These are phyloP conservation scores for Stephanodiscus minutulus DNA, from an alignment of 108 stramenopile genomes.

Conservation along the genomic window DNA sequence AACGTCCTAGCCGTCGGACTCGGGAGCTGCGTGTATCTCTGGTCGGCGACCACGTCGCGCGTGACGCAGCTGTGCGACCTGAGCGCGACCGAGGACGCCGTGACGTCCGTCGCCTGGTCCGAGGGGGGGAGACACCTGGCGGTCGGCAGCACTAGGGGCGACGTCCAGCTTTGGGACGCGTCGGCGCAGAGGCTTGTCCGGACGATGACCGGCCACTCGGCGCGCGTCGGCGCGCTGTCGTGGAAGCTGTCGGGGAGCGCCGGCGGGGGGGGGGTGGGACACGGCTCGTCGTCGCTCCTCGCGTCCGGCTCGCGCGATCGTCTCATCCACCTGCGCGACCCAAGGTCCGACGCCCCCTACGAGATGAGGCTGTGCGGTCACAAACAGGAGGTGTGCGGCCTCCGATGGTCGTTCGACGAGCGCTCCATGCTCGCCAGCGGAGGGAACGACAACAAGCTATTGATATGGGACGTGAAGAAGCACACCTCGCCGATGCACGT, in stretches of 20 bases:
- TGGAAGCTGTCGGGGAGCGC: conserved; percentile 66
- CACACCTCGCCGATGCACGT: conserved; percentile 62
- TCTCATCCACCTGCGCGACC: conserved; percentile 89
- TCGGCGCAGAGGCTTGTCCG: conserved; percentile 79
- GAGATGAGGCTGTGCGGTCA: conserved; percentile 79
- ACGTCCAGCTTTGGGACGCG: conserved; percentile 95
- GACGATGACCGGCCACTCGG: conserved; percentile 85
- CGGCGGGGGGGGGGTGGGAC: conserved; percentile 11
- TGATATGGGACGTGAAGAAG: conserved; percentile 93
- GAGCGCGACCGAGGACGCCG: conserved; percentile 56
- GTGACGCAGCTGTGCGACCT: conserved; percentile 92
- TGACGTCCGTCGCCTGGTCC: conserved; percentile 95
- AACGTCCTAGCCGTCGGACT: conserved; percentile 99
- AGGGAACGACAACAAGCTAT: conserved; percentile 98
- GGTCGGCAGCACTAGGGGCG: conserved; percentile 89
- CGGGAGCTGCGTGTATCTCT: conserved; percentile 90
- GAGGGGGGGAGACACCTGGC: conserved; percentile 91
- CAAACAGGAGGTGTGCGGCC: conserved; percentile 97
- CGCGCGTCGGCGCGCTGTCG: conserved; percentile 89
- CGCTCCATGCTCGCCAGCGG: conserved; percentile 89
- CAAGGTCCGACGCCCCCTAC: conserved; percentile 69
- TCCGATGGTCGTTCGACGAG: conserved; percentile 95
- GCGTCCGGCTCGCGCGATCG: conserved; percentile 95
- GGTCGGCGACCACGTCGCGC: conserved; percentile 91
- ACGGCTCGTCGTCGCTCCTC: conserved; percentile 49